Percentiles rank a stretch among this genome's conserved stretches.
These are phyloP conservation scores for Taphrina betulina DNA, from an alignment of 1,139 yeast genomes.

Conservation along the genomic window DNA sequence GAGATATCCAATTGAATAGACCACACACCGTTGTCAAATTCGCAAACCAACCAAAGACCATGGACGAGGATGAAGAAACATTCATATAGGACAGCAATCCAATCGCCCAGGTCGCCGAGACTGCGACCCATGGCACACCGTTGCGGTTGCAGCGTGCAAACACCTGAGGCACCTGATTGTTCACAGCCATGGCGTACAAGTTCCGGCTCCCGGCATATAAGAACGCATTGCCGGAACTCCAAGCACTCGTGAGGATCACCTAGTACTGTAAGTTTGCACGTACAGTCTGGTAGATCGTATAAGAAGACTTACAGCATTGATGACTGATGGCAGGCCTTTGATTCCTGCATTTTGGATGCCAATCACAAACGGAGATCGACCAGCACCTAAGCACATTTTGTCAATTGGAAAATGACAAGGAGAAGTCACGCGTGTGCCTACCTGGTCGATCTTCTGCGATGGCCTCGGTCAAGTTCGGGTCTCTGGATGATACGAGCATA, in stretches of 20 bases:
- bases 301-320: slow-evolving; percentile 70
- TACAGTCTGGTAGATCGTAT: background rate
- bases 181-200: slow-evolving; percentile 57
- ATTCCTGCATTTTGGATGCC: slow-evolving; percentile 70
- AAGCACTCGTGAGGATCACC: slow-evolving; percentile 65
- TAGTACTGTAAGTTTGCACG: slow-evolving; percentile 44
- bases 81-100: slow-evolving; percentile 58
- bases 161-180: slow-evolving; percentile 61
- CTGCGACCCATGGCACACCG: slow-evolving; percentile 58
- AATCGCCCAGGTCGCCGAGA: slow-evolving; percentile 50
- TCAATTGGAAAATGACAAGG: slow-evolving; percentile 53
- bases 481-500: slow-evolving; percentile 73
- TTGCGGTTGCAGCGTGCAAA: slow-evolving; percentile 57
- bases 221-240: slow-evolving; percentile 74
- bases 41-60: slow-evolving; percentile 71
- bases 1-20: slow-evolving; percentile 54
- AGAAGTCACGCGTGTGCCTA: no score
- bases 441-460: slow-evolving; percentile 45
- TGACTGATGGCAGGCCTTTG: slow-evolving; percentile 64
- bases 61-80: slow-evolving; percentile 51
- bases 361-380: slow-evolving; percentile 72
- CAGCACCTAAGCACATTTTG: no score
- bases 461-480: slow-evolving; percentile 48
- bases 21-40: slow-evolving; percentile 67
- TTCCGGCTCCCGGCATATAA: slow-evolving; percentile 63